These are phyloP conservation scores for Biscutella auriculata DNA, from an alignment of 441 rosid genomes.

Conservation along the genomic window DNA sequence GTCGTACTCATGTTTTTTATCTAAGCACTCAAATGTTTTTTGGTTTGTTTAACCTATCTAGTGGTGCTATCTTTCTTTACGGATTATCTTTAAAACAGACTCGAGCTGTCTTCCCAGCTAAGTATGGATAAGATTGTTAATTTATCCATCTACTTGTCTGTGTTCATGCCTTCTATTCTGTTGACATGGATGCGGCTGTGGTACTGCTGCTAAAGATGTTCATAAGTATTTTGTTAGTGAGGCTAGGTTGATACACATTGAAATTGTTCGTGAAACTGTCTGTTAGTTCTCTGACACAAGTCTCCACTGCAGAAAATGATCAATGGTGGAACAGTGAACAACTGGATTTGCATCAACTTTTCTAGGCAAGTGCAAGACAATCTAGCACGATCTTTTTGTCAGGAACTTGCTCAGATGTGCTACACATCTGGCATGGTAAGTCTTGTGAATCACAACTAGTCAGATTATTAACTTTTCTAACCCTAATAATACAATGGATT, in stretches of 20 bases:
- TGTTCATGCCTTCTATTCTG: neutral
- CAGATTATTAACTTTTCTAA: neutral
- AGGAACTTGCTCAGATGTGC: constrained; percentile 87
- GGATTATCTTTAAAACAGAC: neutral
- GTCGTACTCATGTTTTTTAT: neutral
- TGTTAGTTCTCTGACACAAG: neutral
- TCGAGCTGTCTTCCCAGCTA: neutral
- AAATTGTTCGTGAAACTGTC: neutral
- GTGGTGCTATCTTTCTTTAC: neutral
- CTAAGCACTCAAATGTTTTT: neutral
- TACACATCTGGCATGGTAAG: constrained; percentile 75
- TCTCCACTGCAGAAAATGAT: constrained; percentile 75
- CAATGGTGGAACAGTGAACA: constrained; percentile 77
- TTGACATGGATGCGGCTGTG: neutral
- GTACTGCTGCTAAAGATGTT: no score
- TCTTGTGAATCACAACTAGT: neutral
- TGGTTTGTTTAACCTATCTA: neutral
- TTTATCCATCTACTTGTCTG: neutral
- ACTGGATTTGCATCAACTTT: constrained; percentile 84
- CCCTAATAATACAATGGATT: neutral
- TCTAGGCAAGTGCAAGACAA: constrained; percentile 62
- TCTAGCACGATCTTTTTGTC: constrained; percentile 61
- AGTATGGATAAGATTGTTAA: neutral
- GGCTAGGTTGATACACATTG: neutral
- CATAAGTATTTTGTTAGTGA: neutral